phyloP scores from a whole-genome alignment of 140 eudicot species.

The Oenanthe javanica region DNA sequence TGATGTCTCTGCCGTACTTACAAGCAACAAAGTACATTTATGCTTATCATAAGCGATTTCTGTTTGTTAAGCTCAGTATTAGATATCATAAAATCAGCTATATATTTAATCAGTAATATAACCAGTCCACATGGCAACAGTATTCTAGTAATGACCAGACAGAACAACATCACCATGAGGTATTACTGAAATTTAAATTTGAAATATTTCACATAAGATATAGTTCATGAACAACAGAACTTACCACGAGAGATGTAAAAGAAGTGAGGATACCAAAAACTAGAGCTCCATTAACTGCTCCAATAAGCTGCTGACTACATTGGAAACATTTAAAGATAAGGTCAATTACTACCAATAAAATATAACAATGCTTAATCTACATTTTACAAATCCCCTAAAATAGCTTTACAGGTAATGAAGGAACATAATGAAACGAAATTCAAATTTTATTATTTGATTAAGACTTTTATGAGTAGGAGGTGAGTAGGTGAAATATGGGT shows the following conservation, averaged over 20 bases:
- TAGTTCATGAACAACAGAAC: conserved; percentile 13
- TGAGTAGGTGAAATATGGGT: background rate
- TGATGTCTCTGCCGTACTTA: background rate
- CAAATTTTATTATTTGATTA: background rate
- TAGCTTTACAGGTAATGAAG: background rate
- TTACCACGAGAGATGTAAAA: conserved; percentile 86
- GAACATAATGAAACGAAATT: background rate
- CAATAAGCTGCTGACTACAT: conserved; percentile 74
- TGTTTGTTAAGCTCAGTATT: background rate
- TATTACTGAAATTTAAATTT: background rate
- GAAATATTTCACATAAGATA: background rate
- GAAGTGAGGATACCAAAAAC: conserved; percentile 69
- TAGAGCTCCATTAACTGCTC: conserved; percentile 76
- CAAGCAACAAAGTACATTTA: background rate
- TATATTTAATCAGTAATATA: conserved; percentile 1
- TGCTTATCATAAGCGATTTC: background rate
- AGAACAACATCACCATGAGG: background rate
- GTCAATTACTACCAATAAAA: background rate
- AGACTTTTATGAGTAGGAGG: background rate
- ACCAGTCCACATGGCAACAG: background rate
- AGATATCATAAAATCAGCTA: background rate
- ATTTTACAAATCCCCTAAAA: background rate
- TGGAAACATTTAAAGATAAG: conserved; percentile 23
- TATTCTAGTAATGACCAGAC: background rate
- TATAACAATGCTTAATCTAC: conserved; percentile 6